Base-by-base conservation (phyloP, 2,329 filamentous ascomycete species). In the Fusarium chaquense region DNA sequence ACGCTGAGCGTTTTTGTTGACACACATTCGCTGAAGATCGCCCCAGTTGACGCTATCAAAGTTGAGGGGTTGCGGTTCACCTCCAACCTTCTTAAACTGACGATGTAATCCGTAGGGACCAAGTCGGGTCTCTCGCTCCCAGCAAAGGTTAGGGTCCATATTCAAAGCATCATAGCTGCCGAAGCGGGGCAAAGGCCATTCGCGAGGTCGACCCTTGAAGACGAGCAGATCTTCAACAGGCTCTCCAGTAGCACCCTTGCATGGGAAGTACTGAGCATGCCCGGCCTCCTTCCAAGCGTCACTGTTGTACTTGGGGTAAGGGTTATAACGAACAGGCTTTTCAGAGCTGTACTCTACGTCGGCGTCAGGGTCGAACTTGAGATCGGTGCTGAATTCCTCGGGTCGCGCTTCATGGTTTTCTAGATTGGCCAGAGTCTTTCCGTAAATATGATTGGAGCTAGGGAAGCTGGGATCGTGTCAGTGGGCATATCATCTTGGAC, bases 31-130 rank as follows among this genome's bases (percentile, higher is more conserved):
- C 76, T 95, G 92, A 20, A 95, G 81, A 33, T 85, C 79, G 16
- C 90, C 90, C 93, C 93, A 96, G 67, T 88, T 85, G 33, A 93
- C 86, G 28, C 83, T 81, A 30, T 86, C 82, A 90, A 91, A 94
- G 24, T 89, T 81, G 10, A 88, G 78, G 33, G 63, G 76, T 62
- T 78, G 79, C 6, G 69, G 65, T 43, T 78, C 74, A 15, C 76
- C 78, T 65, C 77, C 78, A 5, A 83, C 79, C 55, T 85, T 83
- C 54, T 86, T 84, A 60, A 79, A 79, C 59, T 83, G 81, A 28
- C 85, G 81, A 4, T 79, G 80, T 68, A 87, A 81, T 4, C 90
- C 89, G 70, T 92, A 93, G 22, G 85, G 85, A 15, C 91, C 89
- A 40, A 93, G 87, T 55, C 92, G 88, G 8, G 90, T 89, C 72